phyloP scores from a whole-genome alignment of 805 yeast genomes.

The Millerago galiae region DNA sequence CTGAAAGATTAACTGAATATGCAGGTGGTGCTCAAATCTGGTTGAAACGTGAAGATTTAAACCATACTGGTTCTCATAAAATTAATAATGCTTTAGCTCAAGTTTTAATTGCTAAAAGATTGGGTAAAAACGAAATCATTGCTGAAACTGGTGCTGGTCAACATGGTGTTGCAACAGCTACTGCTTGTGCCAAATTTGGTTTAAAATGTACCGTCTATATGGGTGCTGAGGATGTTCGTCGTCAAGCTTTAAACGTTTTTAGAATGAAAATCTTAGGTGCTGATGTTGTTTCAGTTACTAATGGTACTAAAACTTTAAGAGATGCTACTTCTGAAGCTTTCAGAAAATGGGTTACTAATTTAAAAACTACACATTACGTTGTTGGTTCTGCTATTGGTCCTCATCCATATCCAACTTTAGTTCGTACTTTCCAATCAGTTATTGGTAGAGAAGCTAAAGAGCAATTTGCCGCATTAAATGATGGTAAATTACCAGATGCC shows the following conservation, averaged over 20 bases:
- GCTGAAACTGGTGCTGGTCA: constrained; percentile 95
- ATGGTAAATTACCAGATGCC: constrained; percentile 84
- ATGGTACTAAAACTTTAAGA: constrained; percentile 93
- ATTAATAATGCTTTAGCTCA: constrained; percentile 82
- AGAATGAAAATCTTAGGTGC: constrained; percentile 97
- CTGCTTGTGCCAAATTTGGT: constrained; percentile 91
- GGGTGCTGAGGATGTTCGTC: constrained; percentile 99
- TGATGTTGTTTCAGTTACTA: constrained; percentile 84
- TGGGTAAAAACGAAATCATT: constrained; percentile 70
- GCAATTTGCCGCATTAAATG: constrained; percentile 73
- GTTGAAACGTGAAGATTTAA: constrained; percentile 95
- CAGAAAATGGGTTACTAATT: constrained; percentile 88
- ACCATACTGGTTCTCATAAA: constrained; percentile 86
- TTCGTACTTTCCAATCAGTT: constrained; percentile 95
- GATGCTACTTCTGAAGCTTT: constrained; percentile 98
- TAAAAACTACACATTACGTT: constrained; percentile 83
- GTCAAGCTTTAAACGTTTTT: constrained; percentile 97
- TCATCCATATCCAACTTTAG: constrained; percentile 97
- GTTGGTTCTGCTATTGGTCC: constrained; percentile 99
- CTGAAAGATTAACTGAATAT: constrained; percentile 80
- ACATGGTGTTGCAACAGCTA: constrained; percentile 90
- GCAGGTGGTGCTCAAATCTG: constrained; percentile 96
- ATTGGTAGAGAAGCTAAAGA: constrained; percentile 93
- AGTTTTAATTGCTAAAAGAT: constrained; percentile 69
- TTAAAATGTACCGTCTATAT: constrained; percentile 88